These are phyloP conservation scores for Penicillium thymicola DNA, from an alignment of 2,329 filamentous ascomycete genomes.

Conservation along the genomic window DNA sequence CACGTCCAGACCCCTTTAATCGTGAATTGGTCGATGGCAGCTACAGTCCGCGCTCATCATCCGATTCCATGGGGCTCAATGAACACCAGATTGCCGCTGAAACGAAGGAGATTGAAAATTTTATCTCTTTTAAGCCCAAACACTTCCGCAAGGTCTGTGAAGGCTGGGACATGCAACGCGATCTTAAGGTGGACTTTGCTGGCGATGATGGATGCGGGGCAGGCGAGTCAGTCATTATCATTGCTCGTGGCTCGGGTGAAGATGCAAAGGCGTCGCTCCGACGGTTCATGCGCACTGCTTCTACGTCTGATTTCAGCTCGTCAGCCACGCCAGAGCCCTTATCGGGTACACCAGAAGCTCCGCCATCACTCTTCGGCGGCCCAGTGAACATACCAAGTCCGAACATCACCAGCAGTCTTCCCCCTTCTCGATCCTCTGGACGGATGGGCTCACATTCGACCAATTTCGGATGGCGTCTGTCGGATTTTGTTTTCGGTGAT, in stretches of 20 bases:
- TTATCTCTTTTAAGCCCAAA: constrained; percentile 67
- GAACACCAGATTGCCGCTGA: constrained; percentile 70
- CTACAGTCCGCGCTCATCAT: constrained; percentile 78
- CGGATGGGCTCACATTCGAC: constrained; percentile 28
- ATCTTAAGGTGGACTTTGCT: constrained; percentile 83
- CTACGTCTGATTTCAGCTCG: constrained; percentile 29
- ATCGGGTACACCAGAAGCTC: constrained; percentile 15
- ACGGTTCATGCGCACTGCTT: constrained; percentile 57
- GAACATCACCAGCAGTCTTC: constrained; percentile 19
- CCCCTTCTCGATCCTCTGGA: constrained; percentile 34
- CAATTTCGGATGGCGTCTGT: constrained; percentile 65
- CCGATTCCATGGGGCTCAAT: constrained; percentile 67
- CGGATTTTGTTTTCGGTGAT: constrained; percentile 60
- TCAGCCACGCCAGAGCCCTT: constrained; percentile 9
- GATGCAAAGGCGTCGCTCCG: constrained; percentile 52
- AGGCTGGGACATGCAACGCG: constrained; percentile 89
- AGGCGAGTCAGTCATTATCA: constrained; percentile 72
- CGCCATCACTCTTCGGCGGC: constrained; percentile 53
- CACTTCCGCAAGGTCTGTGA: constrained; percentile 75
- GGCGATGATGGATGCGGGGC: constrained; percentile 71
- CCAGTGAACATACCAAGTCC: constrained; percentile 27
- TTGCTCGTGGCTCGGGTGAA: constrained; percentile 68
- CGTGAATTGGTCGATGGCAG: constrained; percentile 65
- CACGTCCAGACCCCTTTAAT: constrained; percentile 69
- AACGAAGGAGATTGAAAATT: constrained; percentile 76